Percentiles rank a stretch among this genome's conserved stretches.
These are phyloP conservation scores for Pseudocercospora macadamiae DNA, from an alignment of 2,329 filamentous ascomycete species.

Conservation along the genomic window DNA sequence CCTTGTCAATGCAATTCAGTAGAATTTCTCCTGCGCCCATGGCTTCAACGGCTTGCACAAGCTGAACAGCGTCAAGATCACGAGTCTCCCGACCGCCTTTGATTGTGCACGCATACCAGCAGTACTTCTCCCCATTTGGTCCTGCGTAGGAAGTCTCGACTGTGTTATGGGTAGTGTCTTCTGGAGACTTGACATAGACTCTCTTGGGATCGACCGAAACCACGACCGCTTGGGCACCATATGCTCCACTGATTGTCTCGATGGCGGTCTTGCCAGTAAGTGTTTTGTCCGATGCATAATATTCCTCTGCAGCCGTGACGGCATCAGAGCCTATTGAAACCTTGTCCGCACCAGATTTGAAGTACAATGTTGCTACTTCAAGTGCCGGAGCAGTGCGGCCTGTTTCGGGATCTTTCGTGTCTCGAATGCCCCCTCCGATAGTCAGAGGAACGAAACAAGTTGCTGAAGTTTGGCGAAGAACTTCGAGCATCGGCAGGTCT, in stretches of 20 bases:
- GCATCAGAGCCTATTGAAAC: conserved; percentile 96
- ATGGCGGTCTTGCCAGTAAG: conserved; percentile 85
- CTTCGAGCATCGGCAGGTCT: conserved; percentile 94
- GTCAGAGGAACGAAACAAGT: conserved; percentile 96
- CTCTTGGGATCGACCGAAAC: conserved; percentile 93
- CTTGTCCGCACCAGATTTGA: conserved; percentile 95
- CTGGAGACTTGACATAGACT: conserved; percentile 74
- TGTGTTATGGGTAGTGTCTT: conserved; percentile 73
- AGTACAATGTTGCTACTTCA: conserved; percentile 95
- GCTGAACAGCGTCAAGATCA: conserved; percentile 88
- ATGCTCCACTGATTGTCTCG: conserved; percentile 89
- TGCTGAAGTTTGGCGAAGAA: conserved; percentile 80
- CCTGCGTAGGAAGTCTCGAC: conserved; percentile 71
- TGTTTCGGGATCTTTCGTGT: conserved; percentile 81
- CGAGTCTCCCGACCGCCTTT: conserved; percentile 93
- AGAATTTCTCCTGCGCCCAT: conserved; percentile 95
- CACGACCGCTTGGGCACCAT: conserved; percentile 95
- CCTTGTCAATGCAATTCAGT: conserved; percentile 96
- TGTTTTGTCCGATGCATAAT: conserved; percentile 70
- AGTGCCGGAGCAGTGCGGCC: conserved; percentile 84
- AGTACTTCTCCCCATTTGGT: conserved; percentile 75
- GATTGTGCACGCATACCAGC: conserved; percentile 98
- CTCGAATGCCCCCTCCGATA: conserved; percentile 91
- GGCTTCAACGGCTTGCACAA: conserved; percentile 85
- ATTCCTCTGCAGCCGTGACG: conserved; percentile 89